Conservation (phyloP, 352 stramenopile genomes). For the Saprolegnia parasitica region DNA sequence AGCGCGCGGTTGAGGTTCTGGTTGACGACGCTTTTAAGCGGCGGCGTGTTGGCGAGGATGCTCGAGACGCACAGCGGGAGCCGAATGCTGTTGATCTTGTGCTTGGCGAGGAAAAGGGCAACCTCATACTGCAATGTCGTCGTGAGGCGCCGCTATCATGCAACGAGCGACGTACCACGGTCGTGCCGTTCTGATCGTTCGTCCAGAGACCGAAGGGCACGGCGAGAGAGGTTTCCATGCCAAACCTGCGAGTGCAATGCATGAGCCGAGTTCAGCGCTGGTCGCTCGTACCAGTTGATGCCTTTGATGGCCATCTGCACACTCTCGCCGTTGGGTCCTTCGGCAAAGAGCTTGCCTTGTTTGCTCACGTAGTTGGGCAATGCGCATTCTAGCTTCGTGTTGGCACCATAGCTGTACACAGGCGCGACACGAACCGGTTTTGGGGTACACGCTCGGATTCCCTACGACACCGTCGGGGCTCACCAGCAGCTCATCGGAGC, state of each 20-base stretch:
- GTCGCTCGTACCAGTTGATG: conserved; percentile 55
- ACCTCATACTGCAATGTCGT: conserved; percentile 42
- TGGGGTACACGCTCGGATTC: neutral
- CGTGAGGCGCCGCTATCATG: neutral
- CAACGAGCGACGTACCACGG: conserved; percentile 34
- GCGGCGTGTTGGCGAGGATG: conserved; percentile 41
- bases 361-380: conserved; percentile 34
- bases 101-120: conserved; percentile 49
- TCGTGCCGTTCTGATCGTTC: conserved; percentile 57
- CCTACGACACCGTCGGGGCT: neutral
- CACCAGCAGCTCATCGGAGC: neutral
- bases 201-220: conserved; percentile 63
- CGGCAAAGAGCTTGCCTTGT: conserved; percentile 31
- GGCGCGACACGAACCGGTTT: neutral
- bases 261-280: neutral
- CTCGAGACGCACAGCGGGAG: conserved; percentile 51
- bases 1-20: conserved; percentile 57
- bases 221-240: conserved; percentile 62
- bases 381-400: neutral
- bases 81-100: conserved; percentile 73
- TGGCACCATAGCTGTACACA: neutral
- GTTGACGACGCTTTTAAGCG: conserved; percentile 53
- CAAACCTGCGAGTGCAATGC: conserved; percentile 33
- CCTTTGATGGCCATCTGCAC: conserved; percentile 40
- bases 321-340: conserved; percentile 25